These are phyloP conservation scores for Dujonia santamariae DNA, from an alignment of 1,139 yeast species.

Conservation along the genomic window DNA sequence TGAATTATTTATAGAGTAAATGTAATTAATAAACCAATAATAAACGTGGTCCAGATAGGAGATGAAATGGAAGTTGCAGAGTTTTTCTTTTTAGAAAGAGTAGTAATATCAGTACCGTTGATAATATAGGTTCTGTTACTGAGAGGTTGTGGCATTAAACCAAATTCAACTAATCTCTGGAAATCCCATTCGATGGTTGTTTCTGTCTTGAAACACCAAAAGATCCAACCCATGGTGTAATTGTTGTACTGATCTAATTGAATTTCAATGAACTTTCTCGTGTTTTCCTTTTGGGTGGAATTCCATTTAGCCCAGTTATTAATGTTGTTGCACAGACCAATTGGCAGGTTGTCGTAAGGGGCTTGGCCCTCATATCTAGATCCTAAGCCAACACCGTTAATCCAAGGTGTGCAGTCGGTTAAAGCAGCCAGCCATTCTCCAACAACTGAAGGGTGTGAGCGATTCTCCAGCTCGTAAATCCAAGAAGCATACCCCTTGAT, in stretches of 20 bases:
- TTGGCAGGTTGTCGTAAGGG: conserved; percentile 35
- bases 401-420: conserved; percentile 66
- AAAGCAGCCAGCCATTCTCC: conserved; percentile 69
- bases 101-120: conserved; percentile 32
- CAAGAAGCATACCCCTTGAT: conserved; percentile 35
- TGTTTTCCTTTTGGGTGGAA: conserved; percentile 37
- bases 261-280: conserved; percentile 45
- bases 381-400: conserved; percentile 60
- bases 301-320: conserved; percentile 36
- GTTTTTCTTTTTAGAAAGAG: too few species aligned
- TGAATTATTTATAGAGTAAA: too few species aligned
- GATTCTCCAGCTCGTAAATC: conserved; percentile 28
- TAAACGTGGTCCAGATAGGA: too few species aligned
- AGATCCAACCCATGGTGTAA: conserved; percentile 57
- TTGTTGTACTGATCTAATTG: conserved; percentile 21
- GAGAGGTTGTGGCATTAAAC: conserved; percentile 62
- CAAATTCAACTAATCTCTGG: conserved; percentile 42
- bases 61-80: too few species aligned
- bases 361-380: conserved; percentile 52
- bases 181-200: conserved; percentile 64
- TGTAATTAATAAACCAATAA: too few species aligned
- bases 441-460: conserved; percentile 48
- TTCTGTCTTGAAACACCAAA: conserved; percentile 71
- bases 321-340: conserved; percentile 28
- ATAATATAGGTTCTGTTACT: conserved; percentile 37